A percentile compares a stretch with the other conserved stretches of the same genome.
Conservation (phyloP, 225 moss, liverwort and hornwort species). For the Bryoerythrophyllum caledonicum region DNA sequence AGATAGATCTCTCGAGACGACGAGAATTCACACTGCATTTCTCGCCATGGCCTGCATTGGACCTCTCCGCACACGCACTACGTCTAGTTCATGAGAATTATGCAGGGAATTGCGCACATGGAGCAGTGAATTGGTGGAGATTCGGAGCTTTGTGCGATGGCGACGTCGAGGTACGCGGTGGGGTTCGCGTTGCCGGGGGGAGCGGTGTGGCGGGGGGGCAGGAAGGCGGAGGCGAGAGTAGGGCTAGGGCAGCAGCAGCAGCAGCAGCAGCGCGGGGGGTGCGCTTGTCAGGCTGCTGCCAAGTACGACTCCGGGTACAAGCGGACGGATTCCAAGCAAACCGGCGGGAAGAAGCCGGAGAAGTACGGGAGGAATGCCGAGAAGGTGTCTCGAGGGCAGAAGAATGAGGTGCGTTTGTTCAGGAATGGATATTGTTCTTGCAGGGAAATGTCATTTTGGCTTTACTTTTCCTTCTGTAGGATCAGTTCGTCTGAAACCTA, state of each 20-base stretch:
- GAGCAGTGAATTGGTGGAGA: not conserved
- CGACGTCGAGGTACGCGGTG: constrained; percentile 47
- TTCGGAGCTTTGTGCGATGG: constrained; percentile 25
- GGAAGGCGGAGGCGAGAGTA: constrained; percentile 32
- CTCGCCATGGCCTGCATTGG: not conserved
- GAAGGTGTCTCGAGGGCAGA: constrained; percentile 33
- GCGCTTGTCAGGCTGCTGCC: constrained; percentile 46
- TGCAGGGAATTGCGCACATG: not conserved
- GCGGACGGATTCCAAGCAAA: constrained; percentile 39
- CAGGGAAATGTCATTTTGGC: too few species aligned
- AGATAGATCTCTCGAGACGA: not conserved
- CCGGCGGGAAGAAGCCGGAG: constrained; percentile 36
- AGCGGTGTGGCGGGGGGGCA: constrained; percentile 27
- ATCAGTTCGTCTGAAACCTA: too few species aligned
- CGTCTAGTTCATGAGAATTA: too few species aligned
- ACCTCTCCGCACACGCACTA: too few species aligned
- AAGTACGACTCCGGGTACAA: constrained; percentile 58
- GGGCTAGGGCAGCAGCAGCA: constrained; percentile 37
- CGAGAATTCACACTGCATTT: not conserved
- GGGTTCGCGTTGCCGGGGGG: constrained; percentile 46
- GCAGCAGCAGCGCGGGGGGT: not conserved
- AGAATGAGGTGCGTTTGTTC: constrained; percentile 37
- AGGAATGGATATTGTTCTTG: too few species aligned
- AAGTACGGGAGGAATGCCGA: constrained; percentile 24
- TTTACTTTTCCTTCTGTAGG: too few species aligned